Conservation (phyloP, 2,329 filamentous ascomycete species). For the Colletotrichum sp. region DNA sequence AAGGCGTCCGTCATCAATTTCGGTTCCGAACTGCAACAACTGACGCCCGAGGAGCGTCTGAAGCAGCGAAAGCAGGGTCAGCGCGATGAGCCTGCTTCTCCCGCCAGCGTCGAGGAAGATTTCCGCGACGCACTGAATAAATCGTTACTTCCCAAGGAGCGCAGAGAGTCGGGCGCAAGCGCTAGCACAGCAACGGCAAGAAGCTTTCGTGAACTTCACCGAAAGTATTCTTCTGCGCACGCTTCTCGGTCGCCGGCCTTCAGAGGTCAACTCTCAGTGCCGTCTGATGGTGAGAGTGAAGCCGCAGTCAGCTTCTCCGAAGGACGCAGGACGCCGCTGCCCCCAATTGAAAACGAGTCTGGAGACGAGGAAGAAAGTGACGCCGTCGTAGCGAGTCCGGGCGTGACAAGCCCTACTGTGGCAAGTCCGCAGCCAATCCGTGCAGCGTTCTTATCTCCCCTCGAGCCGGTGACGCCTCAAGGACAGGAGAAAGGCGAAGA, state of each 20-base stretch:
- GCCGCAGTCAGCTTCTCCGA: slow-evolving; percentile 65
- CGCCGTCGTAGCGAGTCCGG: background rate
- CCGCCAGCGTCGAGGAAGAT: slow-evolving; percentile 39
- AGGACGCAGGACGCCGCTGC: slow-evolving; percentile 59
- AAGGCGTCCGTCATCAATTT: slow-evolving; percentile 98
- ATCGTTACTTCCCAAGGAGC: slow-evolving; percentile 47
- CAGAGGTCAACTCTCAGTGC: slow-evolving; percentile 48
- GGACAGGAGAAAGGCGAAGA: background rate
- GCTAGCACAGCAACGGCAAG: slow-evolving; percentile 70
- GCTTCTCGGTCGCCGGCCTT: slow-evolving; percentile 45
- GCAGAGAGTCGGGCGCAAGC: slow-evolving; percentile 68
- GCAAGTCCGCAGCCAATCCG: background rate
- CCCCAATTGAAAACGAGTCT: slow-evolving; percentile 51
- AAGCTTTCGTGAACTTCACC: slow-evolving; percentile 68
- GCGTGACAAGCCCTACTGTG: background rate
- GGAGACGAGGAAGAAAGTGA: slow-evolving; percentile 23
- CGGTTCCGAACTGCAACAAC: slow-evolving; percentile 84
- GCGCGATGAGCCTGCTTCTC: slow-evolving; percentile 43
- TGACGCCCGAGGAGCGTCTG: slow-evolving; percentile 75
- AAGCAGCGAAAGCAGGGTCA: slow-evolving; percentile 63
- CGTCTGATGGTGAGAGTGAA: slow-evolving; percentile 66
- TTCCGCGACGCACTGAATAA: slow-evolving; percentile 57
- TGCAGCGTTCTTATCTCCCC: background rate
- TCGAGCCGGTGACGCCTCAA: background rate
- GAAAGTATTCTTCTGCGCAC: slow-evolving; percentile 62